Evolutionary conservation across 1,284 basidiomycete genomes (phyloP), one percentile per base, ranked within the genome.

Genomic region (Boletus mariae): DNA sequence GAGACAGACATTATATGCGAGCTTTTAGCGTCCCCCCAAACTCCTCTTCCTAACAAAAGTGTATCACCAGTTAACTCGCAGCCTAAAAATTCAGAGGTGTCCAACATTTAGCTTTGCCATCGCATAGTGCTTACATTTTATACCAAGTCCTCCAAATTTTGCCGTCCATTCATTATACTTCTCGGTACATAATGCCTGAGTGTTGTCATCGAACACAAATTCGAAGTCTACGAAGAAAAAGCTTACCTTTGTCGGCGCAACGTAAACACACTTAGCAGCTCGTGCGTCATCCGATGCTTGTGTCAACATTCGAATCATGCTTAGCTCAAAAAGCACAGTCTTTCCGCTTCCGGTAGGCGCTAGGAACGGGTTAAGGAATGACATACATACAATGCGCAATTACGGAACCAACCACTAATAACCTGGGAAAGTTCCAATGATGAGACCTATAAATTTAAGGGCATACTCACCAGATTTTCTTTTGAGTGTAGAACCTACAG

Each of bases 281-380:
- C 67, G 64, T n/a, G 70, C 65, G 9, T 66, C 64, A 23, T 71
- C 68, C 47, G 69, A 64, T 8, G 75, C 71, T 47, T 75, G 71
- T 47, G 74, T 76, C 35, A 95, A 73, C 79, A 94, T 82, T 31
- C 83, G 83, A 47, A 98, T 83, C 47, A 98, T 88, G 0, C 91
- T 84, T 11, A 99, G 74, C 68, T 99, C 96, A 61, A 99, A 99
- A 7, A 98, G 72, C 1, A 90, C 92, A 0, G 95, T 94, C 72
- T 97, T 97, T 26, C 94, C 94, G 45, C 92, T 90, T 25, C 94
- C 92, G 7, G 94, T 97, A 0, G 94, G 94, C 1, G 94, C 94
- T 87, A 64, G 28, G 25, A 40, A 32, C 32, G 47, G n/a, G 51
- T 48, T 49, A 38, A 51, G 41, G 56, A 45, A 60, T 53, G 28